Base-by-base conservation (phyloP, 805 yeast species). In the Suhomyces vadensis region DNA sequence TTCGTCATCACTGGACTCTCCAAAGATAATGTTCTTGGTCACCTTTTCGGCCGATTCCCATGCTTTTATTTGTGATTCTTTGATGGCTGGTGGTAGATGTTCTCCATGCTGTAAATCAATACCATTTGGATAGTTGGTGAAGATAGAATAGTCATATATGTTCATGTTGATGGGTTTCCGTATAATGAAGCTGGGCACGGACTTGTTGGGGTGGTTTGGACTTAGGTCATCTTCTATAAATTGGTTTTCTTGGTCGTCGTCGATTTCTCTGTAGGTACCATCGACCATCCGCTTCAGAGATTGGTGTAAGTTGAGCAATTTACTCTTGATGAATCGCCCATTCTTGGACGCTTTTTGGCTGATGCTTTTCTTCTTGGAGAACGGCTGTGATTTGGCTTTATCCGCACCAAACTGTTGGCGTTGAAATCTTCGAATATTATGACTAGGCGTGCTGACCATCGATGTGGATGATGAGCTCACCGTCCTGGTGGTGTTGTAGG, bases 31-130 rank as follows among this genome's bases (percentile, higher is more conserved):
- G 41, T 62, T 69, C 20, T 56, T 52, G 43, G 65, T 61, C 35
- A 67, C 61, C 48, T 65, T 64, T 46, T 71, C 75, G 1, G 74
- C 75, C 21, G 68, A 61, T 47, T 71, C 75, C 77, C 77, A 71
- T 14, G 75, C 75, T 41, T 63, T 61, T 9, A 71, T 57, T 49
- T 70, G 75, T n/a, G 73, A 65, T 33, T 65, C 67, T 52, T 66
- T 71, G 7, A 69, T 53, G 11, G 62, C 57, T 1, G 72, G 73
- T 17, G 67, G 65, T n/a, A 57, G 39, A 25, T 53, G 50, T 21
- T 48, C 52, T 2, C 48, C 51, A 27, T 52, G 57, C 13, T 49
- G 52, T 7, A 49, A 31, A 29, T 51, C 57, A 5, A 39, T 44
- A 1, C 51, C 55, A 27, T 47, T 48, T 11, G 58, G 54, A 27